Percentiles rank a stretch among this genome's conserved stretches.
Conservation (phyloP, 805 yeast species). For the Candida methanosorbosa region DNA sequence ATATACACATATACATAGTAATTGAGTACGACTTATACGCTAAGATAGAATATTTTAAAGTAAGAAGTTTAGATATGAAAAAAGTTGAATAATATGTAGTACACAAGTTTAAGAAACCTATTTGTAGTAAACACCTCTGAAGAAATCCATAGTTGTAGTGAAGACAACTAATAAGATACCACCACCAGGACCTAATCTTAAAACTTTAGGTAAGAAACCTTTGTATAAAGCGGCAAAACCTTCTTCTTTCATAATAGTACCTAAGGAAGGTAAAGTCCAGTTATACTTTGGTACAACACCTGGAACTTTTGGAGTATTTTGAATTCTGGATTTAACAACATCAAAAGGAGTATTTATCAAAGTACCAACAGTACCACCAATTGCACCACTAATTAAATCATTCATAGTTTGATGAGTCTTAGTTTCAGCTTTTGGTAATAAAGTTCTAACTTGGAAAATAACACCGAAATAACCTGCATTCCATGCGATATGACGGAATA, state of each 20-base stretch:
- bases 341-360: constrained; percentile 92
- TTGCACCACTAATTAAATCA: constrained; percentile 85
- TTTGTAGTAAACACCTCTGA: constrained; percentile 46
- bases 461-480: constrained; percentile 97
- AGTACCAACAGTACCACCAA: constrained; percentile 98
- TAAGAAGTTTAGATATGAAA: no score
- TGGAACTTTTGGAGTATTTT: constrained; percentile 52
- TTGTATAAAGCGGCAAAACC: constrained; percentile 88
- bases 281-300: constrained; percentile 82
- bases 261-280: constrained; percentile 83
- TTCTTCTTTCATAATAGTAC: constrained; percentile 76
- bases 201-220: constrained; percentile 94
- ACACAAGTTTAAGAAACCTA: constrained; percentile 1
- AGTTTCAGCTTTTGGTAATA: constrained; percentile 71
- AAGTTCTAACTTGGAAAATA: constrained; percentile 73
- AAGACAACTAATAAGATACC: constrained; percentile 97
- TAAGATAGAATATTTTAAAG: no score
- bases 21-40: no score
- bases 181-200: constrained; percentile 98
- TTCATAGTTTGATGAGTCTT: constrained; percentile 71
- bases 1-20: no score
- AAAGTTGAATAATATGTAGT: background rate
- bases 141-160: constrained; percentile 90
- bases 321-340: constrained; percentile 95
- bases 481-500: constrained; percentile 97